phyloP scores from a whole-genome alignment of 225 moss, liverwort and hornwort species.

The Marchantia paleacea region DNA sequence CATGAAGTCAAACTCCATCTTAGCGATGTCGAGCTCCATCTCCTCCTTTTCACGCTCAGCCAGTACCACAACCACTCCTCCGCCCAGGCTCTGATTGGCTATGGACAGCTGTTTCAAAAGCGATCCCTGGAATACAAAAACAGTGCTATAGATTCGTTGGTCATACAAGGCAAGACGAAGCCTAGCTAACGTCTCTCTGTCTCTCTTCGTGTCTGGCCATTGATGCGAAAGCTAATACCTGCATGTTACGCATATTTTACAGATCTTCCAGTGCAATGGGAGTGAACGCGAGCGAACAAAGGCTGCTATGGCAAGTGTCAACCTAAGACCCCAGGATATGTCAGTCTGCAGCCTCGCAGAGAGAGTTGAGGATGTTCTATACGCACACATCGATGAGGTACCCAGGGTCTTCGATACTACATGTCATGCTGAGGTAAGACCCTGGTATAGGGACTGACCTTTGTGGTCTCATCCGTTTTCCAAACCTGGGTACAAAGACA shows the following conservation, averaged over 20 bases:
- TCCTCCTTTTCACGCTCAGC: conserved; percentile 58
- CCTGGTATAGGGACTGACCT: conserved; percentile 21
- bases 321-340: conserved; percentile 11
- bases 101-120: conserved; percentile 69
- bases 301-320: not conserved
- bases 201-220: too few relatives aligned
- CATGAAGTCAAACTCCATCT: conserved; percentile 56
- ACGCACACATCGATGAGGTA: conserved; percentile 9
- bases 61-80: conserved; percentile 62
- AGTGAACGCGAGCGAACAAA: not conserved
- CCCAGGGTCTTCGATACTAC: conserved; percentile 9
- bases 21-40: conserved; percentile 60
- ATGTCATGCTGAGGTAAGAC: conserved; percentile 18
- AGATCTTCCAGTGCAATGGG: not conserved
- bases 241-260: not conserved
- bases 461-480: conserved; percentile 15
- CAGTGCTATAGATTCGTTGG: conserved; percentile 4
- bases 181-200: too few relatives aligned
- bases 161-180: not conserved
- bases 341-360: conserved; percentile 2
- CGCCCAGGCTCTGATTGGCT: conserved; percentile 76
- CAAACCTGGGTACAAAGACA: conserved; percentile 27
- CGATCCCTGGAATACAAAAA: conserved; percentile 35
- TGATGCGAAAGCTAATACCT: not conserved
- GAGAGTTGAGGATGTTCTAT: conserved; percentile 3